Evolutionary conservation across 2,329 filamentous ascomycete species (phyloP).

Genomic region (Aspergillus chevalieri): DNA sequence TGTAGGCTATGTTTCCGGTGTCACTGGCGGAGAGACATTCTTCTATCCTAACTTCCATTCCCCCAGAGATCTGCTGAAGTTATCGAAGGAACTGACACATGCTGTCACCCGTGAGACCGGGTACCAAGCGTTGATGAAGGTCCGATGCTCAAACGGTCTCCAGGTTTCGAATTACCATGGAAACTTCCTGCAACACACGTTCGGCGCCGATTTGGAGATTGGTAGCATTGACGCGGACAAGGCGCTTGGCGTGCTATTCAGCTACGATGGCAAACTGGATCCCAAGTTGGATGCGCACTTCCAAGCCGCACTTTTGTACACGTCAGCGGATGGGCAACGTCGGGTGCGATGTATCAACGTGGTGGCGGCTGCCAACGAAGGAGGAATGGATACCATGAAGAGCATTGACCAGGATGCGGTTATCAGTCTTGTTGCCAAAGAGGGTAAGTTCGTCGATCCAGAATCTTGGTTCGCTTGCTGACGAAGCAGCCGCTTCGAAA

Average conservation of each 20-base stretch:
- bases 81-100: conserved; percentile 80
- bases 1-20: conserved; percentile 71
- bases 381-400: conserved; percentile 75
- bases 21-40: conserved; percentile 90
- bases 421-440: conserved; percentile 80
- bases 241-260: conserved; percentile 83
- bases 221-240: conserved; percentile 91
- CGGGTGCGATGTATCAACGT: conserved; percentile 89
- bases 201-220: conserved; percentile 90
- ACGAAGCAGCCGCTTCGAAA: conserved; percentile 63
- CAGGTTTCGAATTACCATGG: conserved; percentile 93
- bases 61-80: conserved; percentile 74
- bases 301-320: conserved; percentile 91
- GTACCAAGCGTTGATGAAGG: conserved; percentile 95
- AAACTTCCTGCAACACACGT: conserved; percentile 92
- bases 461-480: conserved; percentile 13
- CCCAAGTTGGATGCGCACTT: conserved; percentile 95
- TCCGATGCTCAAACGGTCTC: conserved; percentile 91
- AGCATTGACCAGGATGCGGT: conserved; percentile 96
- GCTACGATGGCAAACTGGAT: conserved; percentile 96
- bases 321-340: conserved; percentile 79
- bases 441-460: conserved; percentile 41
- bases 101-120: conserved; percentile 84
- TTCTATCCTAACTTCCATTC: conserved; percentile 96
- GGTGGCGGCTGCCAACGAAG: conserved; percentile 85